Conservation (phyloP, 2,329 filamentous ascomycete species). For the Pezicula rhizophila region DNA sequence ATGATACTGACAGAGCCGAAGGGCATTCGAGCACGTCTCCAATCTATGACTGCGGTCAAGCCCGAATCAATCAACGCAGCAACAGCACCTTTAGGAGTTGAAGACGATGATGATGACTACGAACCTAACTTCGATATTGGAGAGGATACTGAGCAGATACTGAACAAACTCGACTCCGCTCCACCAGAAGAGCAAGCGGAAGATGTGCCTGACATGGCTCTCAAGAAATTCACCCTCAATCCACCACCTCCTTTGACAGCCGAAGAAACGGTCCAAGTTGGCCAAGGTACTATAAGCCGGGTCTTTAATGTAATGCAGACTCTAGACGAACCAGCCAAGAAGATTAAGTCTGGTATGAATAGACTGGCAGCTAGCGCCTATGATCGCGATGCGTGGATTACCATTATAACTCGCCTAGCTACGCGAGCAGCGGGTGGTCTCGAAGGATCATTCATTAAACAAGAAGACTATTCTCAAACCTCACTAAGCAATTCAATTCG, state of each 20-base stretch:
- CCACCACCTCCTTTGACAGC: slow-evolving; percentile 67
- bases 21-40: slow-evolving; percentile 45
- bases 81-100: slow-evolving; percentile 56
- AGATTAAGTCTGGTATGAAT: slow-evolving; percentile 68
- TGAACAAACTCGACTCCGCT: slow-evolving; percentile 69
- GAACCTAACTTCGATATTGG: slow-evolving; percentile 74
- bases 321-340: slow-evolving; percentile 62
- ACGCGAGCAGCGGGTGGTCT: slow-evolving; percentile 71
- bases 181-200: slow-evolving; percentile 49
- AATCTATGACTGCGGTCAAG: slow-evolving; percentile 25
- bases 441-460: slow-evolving; percentile 51
- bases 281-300: slow-evolving; percentile 66
- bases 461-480: slow-evolving; percentile 38
- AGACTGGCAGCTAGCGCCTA: slow-evolving; percentile 78
- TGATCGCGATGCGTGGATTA: slow-evolving; percentile 86
- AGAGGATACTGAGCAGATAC: slow-evolving; percentile 71
- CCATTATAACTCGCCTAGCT: slow-evolving; percentile 76
- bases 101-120: slow-evolving; percentile 85
- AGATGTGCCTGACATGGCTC: slow-evolving; percentile 41
- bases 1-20: slow-evolving; percentile 20
- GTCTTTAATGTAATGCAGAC: slow-evolving; percentile 74
- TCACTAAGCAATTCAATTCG: slow-evolving; percentile 66
- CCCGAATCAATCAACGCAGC: slow-evolving; percentile 43
- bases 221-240: slow-evolving; percentile 72
- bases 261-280: slow-evolving; percentile 66